Conservation (phyloP, 169 alveolate species). For the Cryptosporidium tyzzeri region DNA sequence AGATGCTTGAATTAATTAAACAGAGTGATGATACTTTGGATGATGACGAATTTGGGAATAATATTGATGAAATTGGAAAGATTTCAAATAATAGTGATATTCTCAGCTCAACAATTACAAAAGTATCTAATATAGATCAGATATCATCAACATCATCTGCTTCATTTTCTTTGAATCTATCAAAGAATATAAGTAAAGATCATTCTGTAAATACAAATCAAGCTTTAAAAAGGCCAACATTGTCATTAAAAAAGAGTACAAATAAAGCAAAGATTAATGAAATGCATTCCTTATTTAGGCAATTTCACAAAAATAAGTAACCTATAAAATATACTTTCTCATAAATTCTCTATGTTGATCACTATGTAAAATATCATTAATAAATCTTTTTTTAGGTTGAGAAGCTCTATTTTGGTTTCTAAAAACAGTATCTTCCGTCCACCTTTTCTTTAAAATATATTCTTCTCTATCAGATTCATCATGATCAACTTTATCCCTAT, state of each 20-base stretch:
- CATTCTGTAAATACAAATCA: background rate
- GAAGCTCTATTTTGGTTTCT: constrained; percentile 46
- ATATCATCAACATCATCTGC: constrained; percentile 13
- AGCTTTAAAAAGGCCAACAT: constrained; percentile 34
- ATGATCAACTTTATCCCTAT: background rate
- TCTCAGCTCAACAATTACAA: constrained; percentile 57
- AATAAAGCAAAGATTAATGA: constrained; percentile 56
- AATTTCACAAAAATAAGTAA: constrained; percentile 50
- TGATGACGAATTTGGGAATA: constrained; percentile 53
- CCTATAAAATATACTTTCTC: constrained; percentile 49
- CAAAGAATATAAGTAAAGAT: background rate
- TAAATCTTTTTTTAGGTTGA: constrained; percentile 49
- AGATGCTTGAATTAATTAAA: constrained; percentile 43
- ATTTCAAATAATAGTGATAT: constrained; percentile 18
- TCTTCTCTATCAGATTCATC: constrained; percentile 20
- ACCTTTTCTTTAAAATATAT: constrained; percentile 40
- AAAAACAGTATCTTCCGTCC: constrained; percentile 73
- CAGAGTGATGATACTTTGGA: constrained; percentile 52
- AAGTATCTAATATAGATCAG: constrained; percentile 26
- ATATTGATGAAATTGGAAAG: constrained; percentile 15
- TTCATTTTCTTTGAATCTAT: background rate
- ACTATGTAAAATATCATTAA: constrained; percentile 47
- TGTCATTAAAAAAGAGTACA: constrained; percentile 24
- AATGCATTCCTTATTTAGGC: constrained; percentile 69
- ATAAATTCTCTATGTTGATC: constrained; percentile 51